Percentiles rank a stretch among this genome's conserved stretches.
These are phyloP conservation scores for Dothideomycetidae sp. DNA, from an alignment of 2,329 filamentous ascomycete species.

Conservation along the genomic window DNA sequence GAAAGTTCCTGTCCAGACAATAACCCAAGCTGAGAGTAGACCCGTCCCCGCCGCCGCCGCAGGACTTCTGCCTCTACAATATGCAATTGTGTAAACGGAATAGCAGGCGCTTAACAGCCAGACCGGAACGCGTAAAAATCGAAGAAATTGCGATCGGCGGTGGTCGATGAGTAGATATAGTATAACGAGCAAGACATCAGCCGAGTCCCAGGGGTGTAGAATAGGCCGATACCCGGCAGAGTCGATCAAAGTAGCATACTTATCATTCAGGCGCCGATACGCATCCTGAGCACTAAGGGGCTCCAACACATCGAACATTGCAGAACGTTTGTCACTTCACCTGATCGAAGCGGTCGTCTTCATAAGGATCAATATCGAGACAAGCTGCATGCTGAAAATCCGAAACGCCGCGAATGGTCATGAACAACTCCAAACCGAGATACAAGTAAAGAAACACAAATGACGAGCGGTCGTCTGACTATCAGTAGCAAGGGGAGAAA, in stretches of 20 bases:
- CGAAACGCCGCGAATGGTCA: no score
- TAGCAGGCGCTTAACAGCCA: constrained; percentile 32
- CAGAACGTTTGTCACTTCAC: not conserved
- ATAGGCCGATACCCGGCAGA: constrained; percentile 29
- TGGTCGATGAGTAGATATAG: constrained; percentile 39
- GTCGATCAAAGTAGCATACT: constrained; percentile 27
- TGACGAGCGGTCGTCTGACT: no score
- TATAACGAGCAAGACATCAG: constrained; percentile 30
- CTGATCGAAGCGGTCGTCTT: no score
- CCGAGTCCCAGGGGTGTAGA: constrained; percentile 29
- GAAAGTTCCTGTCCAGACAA: constrained; percentile 39
- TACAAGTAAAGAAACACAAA: no score
- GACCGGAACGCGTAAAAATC: constrained; percentile 30
- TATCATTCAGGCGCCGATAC: constrained; percentile 15
- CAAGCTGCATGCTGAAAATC: no score
- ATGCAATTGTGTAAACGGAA: constrained; percentile 30
- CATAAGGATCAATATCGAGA: no score
- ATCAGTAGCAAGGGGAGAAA: no score
- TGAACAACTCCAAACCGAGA: no score
- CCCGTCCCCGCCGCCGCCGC: constrained; percentile 42
- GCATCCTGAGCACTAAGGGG: constrained; percentile 10
- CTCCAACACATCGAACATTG: not conserved
- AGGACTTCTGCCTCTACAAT: constrained; percentile 34
- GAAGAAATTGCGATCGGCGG: constrained; percentile 25
- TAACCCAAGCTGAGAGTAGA: constrained; percentile 38